Conservation (phyloP, 306 rosid genomes). For the Lithocarpus polystachyus region DNA sequence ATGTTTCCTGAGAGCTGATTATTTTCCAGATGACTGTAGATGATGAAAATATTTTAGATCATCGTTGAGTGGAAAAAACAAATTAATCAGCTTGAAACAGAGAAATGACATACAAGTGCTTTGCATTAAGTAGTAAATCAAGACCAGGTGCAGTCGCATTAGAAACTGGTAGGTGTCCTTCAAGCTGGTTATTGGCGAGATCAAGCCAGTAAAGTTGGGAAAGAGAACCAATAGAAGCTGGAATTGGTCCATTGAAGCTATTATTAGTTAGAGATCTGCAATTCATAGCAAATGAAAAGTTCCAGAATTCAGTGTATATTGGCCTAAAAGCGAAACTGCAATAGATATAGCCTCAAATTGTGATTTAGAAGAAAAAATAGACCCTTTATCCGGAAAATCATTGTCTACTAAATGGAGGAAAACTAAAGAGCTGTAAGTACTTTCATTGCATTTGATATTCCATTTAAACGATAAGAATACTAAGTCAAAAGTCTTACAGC, state of each 20-base stretch:
- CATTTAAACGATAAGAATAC: too few relatives aligned
- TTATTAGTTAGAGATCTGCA: slow-evolving; percentile 44
- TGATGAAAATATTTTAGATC: background rate
- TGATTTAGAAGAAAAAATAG: background rate
- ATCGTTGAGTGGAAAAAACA: background rate
- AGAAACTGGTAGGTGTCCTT: slow-evolving; percentile 39
- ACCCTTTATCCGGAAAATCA: background rate
- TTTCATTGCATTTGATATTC: background rate
- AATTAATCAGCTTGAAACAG: too few relatives aligned
- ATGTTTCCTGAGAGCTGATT: slow-evolving; percentile 26
- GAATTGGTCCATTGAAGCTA: slow-evolving; percentile 30
- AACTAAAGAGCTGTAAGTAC: background rate
- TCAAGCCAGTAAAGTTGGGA: slow-evolving; percentile 40
- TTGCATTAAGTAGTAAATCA: slow-evolving; percentile 20
- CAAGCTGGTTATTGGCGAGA: slow-evolving; percentile 33
- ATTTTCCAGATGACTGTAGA: slow-evolving; percentile 30
- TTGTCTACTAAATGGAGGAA: background rate
- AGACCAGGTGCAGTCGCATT: slow-evolving; percentile 21
- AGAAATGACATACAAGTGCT: slow-evolving; percentile 38
- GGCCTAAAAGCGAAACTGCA: background rate
- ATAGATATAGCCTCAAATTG: background rate
- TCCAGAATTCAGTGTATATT: background rate
- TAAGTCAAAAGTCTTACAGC: too few relatives aligned
- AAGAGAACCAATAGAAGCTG: slow-evolving; percentile 37
- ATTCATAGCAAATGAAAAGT: background rate